Conservation (phyloP, 805 yeast species). For the Yamadazyma tumulicola region DNA sequence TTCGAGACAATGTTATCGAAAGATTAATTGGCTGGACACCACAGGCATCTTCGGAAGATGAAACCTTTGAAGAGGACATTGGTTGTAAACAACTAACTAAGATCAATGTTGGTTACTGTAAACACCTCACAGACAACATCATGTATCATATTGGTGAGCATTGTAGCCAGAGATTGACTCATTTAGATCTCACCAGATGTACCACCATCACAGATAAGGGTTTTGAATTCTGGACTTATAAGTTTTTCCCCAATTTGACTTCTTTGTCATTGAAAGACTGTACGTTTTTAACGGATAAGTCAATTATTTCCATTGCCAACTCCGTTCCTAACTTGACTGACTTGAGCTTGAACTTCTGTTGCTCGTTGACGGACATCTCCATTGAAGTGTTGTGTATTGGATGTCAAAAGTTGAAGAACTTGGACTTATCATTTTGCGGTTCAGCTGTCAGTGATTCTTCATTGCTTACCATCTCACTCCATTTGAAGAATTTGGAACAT, state of each 20-base stretch:
- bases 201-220: constrained; percentile 77
- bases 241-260: constrained; percentile 50
- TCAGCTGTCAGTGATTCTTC: constrained; percentile 76
- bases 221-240: constrained; percentile 60
- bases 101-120: constrained; percentile 68
- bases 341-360: constrained; percentile 68
- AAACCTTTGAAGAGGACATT: constrained; percentile 20
- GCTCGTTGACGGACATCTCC: constrained; percentile 67
- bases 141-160: constrained; percentile 60
- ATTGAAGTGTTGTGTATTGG: constrained; percentile 64
- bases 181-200: constrained; percentile 66
- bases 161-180: constrained; percentile 52
- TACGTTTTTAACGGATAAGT: constrained; percentile 64
- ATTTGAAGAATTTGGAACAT: constrained; percentile 45
- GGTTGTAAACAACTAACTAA: constrained; percentile 61
- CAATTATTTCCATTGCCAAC: constrained; percentile 58
- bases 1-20: constrained; percentile 66
- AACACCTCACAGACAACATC: constrained; percentile 64
- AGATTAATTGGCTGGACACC: constrained; percentile 57
- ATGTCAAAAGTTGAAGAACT: constrained; percentile 50
- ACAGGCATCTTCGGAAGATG: constrained; percentile 4
- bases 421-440: constrained; percentile 73
- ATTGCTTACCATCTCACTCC: constrained; percentile 54
- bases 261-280: constrained; percentile 64
- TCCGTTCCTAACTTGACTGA: constrained; percentile 56